These are phyloP conservation scores for Epichloe amarillans DNA, from an alignment of 2,329 filamentous ascomycete genomes.

Conservation along the genomic window DNA sequence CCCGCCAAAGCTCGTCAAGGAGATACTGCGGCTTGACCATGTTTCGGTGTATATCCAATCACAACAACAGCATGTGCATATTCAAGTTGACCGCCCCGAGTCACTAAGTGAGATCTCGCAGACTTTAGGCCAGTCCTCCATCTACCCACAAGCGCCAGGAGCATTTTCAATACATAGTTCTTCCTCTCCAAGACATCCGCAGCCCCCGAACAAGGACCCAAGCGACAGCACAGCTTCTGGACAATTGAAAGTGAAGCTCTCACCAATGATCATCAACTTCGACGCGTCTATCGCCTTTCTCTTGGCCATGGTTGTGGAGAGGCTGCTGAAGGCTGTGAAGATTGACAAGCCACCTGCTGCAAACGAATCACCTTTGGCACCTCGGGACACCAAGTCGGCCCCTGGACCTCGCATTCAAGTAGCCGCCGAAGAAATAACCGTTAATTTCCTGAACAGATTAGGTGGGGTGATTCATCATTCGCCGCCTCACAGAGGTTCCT, in stretches of 20 bases:
- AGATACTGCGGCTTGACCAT: conserved; percentile 34
- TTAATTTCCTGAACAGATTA: conserved; percentile 43
- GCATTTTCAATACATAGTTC: conserved; percentile 38
- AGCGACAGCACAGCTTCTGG: neutral
- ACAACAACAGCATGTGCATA: conserved; percentile 30
- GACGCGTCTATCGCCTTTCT: conserved; percentile 44
- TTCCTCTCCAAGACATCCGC: neutral
- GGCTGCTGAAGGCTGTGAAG: conserved; percentile 33
- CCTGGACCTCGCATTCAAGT: conserved; percentile 29
- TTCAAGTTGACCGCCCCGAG: conserved; percentile 17
- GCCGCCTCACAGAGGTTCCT: conserved; percentile 29
- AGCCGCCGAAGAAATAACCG: conserved; percentile 33
- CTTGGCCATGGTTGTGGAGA: conserved; percentile 35
- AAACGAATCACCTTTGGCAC: conserved; percentile 7
- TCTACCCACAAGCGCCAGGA: conserved; percentile 43
- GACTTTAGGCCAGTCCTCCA: conserved; percentile 22
- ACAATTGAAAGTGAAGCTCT: conserved; percentile 35
- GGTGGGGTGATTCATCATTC: conserved; percentile 37
- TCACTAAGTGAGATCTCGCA: conserved; percentile 16
- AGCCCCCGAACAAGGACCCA: neutral
- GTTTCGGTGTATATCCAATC: conserved; percentile 44
- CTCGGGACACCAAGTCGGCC: conserved; percentile 3
- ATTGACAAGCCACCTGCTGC: conserved; percentile 7
- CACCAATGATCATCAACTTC: conserved; percentile 38
- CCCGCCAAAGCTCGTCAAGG: conserved; percentile 40